Base-by-base conservation (phyloP, 768 basidiomycete species). In the Suillus discolor region DNA sequence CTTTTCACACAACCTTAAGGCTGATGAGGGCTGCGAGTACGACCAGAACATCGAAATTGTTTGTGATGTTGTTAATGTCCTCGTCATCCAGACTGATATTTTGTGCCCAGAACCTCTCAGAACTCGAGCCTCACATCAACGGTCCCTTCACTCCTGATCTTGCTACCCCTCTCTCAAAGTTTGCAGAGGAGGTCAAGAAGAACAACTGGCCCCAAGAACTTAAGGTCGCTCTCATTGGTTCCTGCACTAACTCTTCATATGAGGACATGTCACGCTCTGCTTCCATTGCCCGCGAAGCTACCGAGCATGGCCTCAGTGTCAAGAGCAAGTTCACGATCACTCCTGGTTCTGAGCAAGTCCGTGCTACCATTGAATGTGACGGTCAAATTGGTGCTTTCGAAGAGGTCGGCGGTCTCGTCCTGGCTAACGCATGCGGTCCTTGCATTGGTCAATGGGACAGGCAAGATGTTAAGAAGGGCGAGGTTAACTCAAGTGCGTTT, bases 111-210 rank as follows among this genome's bases (percentile, higher is more conserved):
- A 96, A 99, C 84, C 85, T 99, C 67, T 93, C 92, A 39, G 94
- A 96, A 80, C 94, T 99, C 70, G 97, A 99, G 79, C 97, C 97
- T 63, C 97, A 99, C 79, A 91, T 99, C 82, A 99, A 99, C 83
- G 97, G 97, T 72, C 97, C 97, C 64, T 99, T 97, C 86, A 99
- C 97, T n/a, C 97, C 97, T 55, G 97, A 99, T 85, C 90, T 99
- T 70, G 97, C 97, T 62, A 99, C 97, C 36, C 97, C 97, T 62
- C 87, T 99, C 73, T 97, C 96, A 79, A 92, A 97, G 85, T 97
- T 99, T 74, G 92, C 93, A 61, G 82, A 84, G 39, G 94, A 89
- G 71, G 94, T 92, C 67, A 94, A 94, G 87, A 89, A 93, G 84
- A 98, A 99, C 83, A 83, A 85, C 77, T 99, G 97, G 97, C 97